Conservation (phyloP, 2,329 filamentous ascomycete species). For the Penicillium sp. region DNA sequence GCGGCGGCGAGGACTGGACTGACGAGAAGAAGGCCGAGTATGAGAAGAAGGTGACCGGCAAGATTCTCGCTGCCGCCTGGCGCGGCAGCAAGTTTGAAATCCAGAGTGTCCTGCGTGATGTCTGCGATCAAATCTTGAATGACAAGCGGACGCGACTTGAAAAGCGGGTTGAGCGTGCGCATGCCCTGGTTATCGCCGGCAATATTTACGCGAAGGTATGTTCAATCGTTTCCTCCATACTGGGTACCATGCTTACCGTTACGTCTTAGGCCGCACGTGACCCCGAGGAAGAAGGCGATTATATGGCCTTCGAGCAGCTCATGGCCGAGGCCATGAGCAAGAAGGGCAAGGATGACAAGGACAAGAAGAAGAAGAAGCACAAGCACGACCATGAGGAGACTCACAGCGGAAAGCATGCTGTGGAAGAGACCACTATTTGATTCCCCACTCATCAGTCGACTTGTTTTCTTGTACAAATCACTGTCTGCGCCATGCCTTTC, state of each 20-base stretch:
- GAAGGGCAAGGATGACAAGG: slow-evolving; percentile 77
- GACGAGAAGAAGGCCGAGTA: slow-evolving; percentile 96
- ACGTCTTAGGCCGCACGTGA: slow-evolving; percentile 70
- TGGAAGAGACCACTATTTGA: slow-evolving; percentile 16
- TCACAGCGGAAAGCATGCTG: slow-evolving; percentile 12
- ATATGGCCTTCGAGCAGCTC: slow-evolving; percentile 97
- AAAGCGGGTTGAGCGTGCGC: slow-evolving; percentile 86
- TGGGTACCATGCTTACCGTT: slow-evolving; percentile 12
- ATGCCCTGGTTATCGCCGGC: slow-evolving; percentile 82
- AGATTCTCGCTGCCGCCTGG: slow-evolving; percentile 97
- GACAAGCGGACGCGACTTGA: slow-evolving; percentile 71
- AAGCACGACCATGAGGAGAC: slow-evolving; percentile 31
- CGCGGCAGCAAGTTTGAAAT: slow-evolving; percentile 96
- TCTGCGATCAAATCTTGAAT: slow-evolving; percentile 83
- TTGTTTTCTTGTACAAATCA: not conserved
- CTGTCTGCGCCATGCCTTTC: not conserved
- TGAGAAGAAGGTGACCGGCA: slow-evolving; percentile 91
- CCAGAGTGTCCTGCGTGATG: slow-evolving; percentile 88
- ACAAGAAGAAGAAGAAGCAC: slow-evolving; percentile 59
- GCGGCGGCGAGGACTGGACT: slow-evolving; percentile 94
- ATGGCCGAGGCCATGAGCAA: slow-evolving; percentile 95
- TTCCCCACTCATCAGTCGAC: slow-evolving; percentile 3
- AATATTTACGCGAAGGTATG: slow-evolving; percentile 83
- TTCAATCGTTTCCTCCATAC: not conserved
- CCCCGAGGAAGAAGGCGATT: slow-evolving; percentile 95